Evolutionary conservation across 176 grass and related monocot genomes (phyloP).

Genomic region (Zea luxurians): DNA sequence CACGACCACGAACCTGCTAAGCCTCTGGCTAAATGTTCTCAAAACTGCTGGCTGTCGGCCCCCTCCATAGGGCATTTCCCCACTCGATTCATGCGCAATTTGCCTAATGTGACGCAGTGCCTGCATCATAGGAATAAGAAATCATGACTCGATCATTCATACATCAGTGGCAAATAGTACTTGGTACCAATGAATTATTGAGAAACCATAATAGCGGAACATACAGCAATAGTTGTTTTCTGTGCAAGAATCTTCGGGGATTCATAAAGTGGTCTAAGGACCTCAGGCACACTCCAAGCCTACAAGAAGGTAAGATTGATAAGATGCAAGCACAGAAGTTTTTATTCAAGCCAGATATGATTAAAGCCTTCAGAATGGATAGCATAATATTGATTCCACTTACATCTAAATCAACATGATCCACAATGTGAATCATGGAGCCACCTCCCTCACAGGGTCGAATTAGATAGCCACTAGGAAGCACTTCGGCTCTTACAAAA

Average conservation of each 20-base stretch:
- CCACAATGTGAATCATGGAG: constrained; percentile 99
- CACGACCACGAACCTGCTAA: constrained; percentile 73
- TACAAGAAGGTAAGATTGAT: constrained; percentile 25
- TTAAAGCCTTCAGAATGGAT: constrained; percentile 13
- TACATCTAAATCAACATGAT: constrained; percentile 98
- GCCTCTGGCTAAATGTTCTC: constrained; percentile 86
- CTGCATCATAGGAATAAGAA: constrained; percentile 29
- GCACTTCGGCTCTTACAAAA: constrained; percentile 94
- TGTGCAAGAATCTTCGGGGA: constrained; percentile 92
- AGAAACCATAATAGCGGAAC: constrained; percentile 21
- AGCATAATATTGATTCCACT: constrained; percentile 28
- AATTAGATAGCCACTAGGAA: constrained; percentile 94
- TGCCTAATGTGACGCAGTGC: constrained; percentile 91
- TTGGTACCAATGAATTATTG: neutral
- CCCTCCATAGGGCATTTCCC: constrained; percentile 73
- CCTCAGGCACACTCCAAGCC: constrained; percentile 97
- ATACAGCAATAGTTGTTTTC: constrained; percentile 91
- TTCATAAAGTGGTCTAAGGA: constrained; percentile 93
- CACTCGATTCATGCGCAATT: constrained; percentile 77
- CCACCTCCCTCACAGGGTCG: constrained; percentile 97
- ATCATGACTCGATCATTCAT: constrained; percentile 1
- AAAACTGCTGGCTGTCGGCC: constrained; percentile 83
- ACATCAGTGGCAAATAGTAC: neutral
- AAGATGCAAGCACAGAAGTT: constrained; percentile 23
- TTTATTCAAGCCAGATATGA: constrained; percentile 19